Base-by-base conservation (phyloP, 176 grass and related monocot species). In the Zoysia japonica region DNA sequence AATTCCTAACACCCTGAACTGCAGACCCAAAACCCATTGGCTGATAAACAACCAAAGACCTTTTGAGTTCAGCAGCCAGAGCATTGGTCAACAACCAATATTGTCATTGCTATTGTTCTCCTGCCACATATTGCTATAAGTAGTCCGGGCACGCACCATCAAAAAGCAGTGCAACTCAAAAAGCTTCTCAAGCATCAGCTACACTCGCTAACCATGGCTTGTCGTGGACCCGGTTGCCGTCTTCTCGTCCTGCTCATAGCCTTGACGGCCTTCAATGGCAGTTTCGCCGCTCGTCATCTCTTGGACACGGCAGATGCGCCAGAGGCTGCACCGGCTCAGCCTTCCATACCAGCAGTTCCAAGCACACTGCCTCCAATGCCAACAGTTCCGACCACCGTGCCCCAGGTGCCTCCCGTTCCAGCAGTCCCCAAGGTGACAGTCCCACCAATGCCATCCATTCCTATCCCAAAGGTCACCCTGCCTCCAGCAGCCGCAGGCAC, bases 261-360 rank as follows among this genome's bases (percentile, higher is more conserved):
- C 67, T 67, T 92, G 41, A 62, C 70, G 44, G 43, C 82, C 78
- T 76, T 90, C 55, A 75, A 88, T 83, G 68, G 87, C 47, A 90
- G 85, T 56, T 62, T 77, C 2, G 93, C 87, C 1, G 71, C 87
- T 78, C 90, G 87, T 38, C 82, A 45, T 84, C 90, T 96, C 17
- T 67, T 96, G 71, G 93, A 92, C 67, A 88, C 90, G 50, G 56
- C 76, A 82, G 85, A 80, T 15, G 46, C 87, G 2, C 93, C 90
- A 42, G 82, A 90, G 76, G 82, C 85, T 1, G 51, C 63, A 69
- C 84, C 82, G n/a, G 83, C 78, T 67, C 70, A 74, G 44, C 78
- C 87, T 8, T 76, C 89, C 51, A 79, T 85, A 15, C 92, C 89
- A 20, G 63, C 67, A 15, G 85, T 79, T 82, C 84, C 88, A 51